These are phyloP conservation scores for Coriolopsis trogii DNA, from an alignment of 1,284 basidiomycete genomes.

Conservation along the genomic window DNA sequence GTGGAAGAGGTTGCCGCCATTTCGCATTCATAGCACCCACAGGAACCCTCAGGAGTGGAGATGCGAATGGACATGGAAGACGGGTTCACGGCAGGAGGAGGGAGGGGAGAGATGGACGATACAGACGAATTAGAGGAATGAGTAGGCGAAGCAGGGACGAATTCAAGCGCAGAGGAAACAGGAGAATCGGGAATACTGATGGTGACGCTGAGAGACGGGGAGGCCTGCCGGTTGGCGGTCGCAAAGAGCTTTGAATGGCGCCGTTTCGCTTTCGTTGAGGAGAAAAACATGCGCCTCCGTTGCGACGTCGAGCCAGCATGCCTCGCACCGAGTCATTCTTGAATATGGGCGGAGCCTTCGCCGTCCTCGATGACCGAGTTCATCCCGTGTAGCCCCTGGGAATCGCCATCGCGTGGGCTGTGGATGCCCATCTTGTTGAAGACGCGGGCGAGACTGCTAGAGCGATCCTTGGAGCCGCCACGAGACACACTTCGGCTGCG, in stretches of 20 bases:
- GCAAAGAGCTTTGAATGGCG: conserved; percentile 18
- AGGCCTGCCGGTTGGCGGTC: conserved; percentile 17
- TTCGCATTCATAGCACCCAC: conserved; percentile 10
- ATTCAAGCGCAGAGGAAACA: conserved; percentile 17
- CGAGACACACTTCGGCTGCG: conserved; percentile 25
- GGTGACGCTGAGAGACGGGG: conserved; percentile 17
- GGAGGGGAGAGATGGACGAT: conserved; percentile 18
- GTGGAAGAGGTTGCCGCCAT: background rate
- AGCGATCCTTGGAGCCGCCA: conserved; percentile 21
- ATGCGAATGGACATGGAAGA: background rate
- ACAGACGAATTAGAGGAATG: conserved; percentile 21
- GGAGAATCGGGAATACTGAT: conserved; percentile 6
- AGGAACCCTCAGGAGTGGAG: background rate
- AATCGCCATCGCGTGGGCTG: conserved; percentile 11
- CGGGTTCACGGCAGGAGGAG: conserved; percentile 5
- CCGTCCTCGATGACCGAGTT: conserved; percentile 9
- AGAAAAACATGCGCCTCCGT: conserved; percentile 24
- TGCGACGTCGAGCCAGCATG: conserved; percentile 24
- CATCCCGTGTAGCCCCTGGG: conserved; percentile 1
- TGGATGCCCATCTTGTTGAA: conserved; percentile 22
- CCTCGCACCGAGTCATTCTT: conserved; percentile 34
- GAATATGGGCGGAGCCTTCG: conserved; percentile 2
- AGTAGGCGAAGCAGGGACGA: conserved; percentile 10
- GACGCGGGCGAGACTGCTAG: conserved; percentile 19
- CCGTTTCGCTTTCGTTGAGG: conserved; percentile 3